These are phyloP conservation scores for Platanus orientalis DNA, from an alignment of 164 flowering plant genomes.

Conservation along the genomic window DNA sequence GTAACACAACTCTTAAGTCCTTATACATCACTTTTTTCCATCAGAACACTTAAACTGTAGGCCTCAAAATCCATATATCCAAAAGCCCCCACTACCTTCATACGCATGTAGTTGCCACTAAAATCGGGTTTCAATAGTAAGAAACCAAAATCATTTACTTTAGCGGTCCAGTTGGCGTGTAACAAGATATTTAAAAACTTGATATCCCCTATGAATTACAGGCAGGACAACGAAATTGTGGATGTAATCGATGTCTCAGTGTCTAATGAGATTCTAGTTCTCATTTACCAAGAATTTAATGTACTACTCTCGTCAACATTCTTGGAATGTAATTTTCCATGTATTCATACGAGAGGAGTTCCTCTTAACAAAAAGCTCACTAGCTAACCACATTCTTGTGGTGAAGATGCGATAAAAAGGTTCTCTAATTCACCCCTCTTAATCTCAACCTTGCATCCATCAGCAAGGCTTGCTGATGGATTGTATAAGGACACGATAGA, in stretches of 20 bases:
- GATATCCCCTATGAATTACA: slow-evolving; percentile 79
- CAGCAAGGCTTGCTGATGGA: too few relatives aligned
- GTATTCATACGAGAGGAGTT: slow-evolving; percentile 59
- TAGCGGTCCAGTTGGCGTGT: slow-evolving; percentile 54
- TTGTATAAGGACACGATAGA: too few relatives aligned
- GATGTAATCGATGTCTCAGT: slow-evolving; percentile 82
- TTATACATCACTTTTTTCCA: slow-evolving; percentile 76
- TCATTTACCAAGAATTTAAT: slow-evolving; percentile 45
- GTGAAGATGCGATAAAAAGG: slow-evolving; percentile 54
- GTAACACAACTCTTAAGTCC: slow-evolving; percentile 73
- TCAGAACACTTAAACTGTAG: slow-evolving; percentile 65
- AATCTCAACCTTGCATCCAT: slow-evolving; percentile 64
- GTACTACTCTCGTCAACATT: slow-evolving; percentile 26
- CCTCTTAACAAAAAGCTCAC: slow-evolving; percentile 59
- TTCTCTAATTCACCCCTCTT: slow-evolving; percentile 68
- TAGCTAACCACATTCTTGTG: slow-evolving; percentile 65
- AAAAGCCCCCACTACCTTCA: slow-evolving; percentile 70
- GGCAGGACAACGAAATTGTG: slow-evolving; percentile 63
- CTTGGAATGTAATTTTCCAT: slow-evolving; percentile 78
- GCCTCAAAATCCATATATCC: slow-evolving; percentile 97
- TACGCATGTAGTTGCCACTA: slow-evolving; percentile 32
- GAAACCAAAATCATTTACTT: slow-evolving; percentile 81
- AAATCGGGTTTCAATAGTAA: slow-evolving; percentile 57
- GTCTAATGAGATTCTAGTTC: slow-evolving; percentile 62
- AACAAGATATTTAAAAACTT: slow-evolving; percentile 83